phyloP scores from a whole-genome alignment of 1,139 yeast species.

The Suhomyces yuchorum region DNA sequence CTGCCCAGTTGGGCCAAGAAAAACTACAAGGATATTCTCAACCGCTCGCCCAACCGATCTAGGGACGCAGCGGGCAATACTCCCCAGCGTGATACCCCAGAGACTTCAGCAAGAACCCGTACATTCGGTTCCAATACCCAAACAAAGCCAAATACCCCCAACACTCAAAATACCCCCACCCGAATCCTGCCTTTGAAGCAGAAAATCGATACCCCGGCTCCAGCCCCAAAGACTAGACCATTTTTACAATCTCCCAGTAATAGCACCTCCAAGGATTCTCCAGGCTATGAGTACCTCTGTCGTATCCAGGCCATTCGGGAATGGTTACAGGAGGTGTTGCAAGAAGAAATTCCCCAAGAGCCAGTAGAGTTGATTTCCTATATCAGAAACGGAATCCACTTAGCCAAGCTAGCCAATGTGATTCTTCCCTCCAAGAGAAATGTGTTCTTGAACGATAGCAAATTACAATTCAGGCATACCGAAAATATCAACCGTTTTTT shows the following conservation, averaged over 20 bases:
- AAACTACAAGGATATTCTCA: constrained; percentile 21
- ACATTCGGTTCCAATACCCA: background rate
- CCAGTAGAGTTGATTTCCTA: constrained; percentile 53
- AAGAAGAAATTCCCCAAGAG: constrained; percentile 60
- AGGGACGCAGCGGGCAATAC: constrained; percentile 1
- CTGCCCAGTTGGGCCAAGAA: constrained; percentile 29
- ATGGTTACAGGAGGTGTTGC: constrained; percentile 46
- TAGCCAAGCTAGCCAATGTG: constrained; percentile 76
- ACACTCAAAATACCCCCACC: constrained; percentile 5
- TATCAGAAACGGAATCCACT: constrained; percentile 78
- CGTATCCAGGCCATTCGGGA: constrained; percentile 83
- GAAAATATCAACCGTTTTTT: constrained; percentile 91
- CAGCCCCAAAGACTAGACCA: constrained; percentile 21
- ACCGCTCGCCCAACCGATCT: constrained; percentile 19
- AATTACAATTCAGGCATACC: constrained; percentile 83
- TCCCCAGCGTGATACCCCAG: background rate
- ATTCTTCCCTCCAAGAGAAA: constrained; percentile 67
- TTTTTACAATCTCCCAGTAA: constrained; percentile 31
- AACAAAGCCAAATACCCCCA: background rate
- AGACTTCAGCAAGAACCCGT: background rate
- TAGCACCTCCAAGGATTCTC: constrained; percentile 33
- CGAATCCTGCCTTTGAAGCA: constrained; percentile 21
- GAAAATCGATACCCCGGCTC: constrained; percentile 18
- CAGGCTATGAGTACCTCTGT: constrained; percentile 80
- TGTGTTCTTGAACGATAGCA: constrained; percentile 46